These are phyloP conservation scores for Macrolepiota fuliginosa DNA, from an alignment of 768 basidiomycete species.

Conservation along the genomic window DNA sequence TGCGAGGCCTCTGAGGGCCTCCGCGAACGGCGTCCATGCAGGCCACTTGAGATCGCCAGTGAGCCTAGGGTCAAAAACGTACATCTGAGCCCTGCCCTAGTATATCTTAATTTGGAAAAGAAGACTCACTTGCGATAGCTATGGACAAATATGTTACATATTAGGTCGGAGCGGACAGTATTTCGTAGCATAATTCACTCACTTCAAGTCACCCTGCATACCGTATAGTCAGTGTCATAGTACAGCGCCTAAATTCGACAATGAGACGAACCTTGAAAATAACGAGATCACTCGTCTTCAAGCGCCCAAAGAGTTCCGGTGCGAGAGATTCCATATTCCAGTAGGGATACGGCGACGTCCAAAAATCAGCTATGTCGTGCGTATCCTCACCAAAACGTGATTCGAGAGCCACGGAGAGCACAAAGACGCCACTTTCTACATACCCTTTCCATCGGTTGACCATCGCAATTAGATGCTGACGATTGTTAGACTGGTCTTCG, in stretches of 20 bases:
- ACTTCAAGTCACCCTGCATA: slow-evolving; percentile 86
- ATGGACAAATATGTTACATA: slow-evolving; percentile 3
- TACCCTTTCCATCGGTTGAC: slow-evolving; percentile 72
- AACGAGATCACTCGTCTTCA: slow-evolving; percentile 63
- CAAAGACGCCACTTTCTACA: slow-evolving; percentile 68
- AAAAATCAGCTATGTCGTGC: slow-evolving; percentile 44
- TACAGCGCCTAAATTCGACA: background rate
- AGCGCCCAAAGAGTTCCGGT: slow-evolving; percentile 43
- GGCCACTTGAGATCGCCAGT: slow-evolving; percentile 91
- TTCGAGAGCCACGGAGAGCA: slow-evolving; percentile 63
- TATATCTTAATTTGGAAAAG: background rate
- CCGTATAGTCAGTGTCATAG: background rate
- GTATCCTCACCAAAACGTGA: slow-evolving; percentile 49
- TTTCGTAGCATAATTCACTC: slow-evolving; percentile 25
- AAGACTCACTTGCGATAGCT: slow-evolving; percentile 80
- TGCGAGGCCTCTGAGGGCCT: slow-evolving; percentile 62
- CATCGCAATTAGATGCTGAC: slow-evolving; percentile 52
- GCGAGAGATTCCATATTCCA: slow-evolving; percentile 66
- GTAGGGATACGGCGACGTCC: slow-evolving; percentile 76
- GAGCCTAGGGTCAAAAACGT: slow-evolving; percentile 56
- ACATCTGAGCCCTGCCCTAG: background rate
- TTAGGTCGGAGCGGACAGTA: background rate
- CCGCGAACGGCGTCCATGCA: slow-evolving; percentile 9
- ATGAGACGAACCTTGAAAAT: slow-evolving; percentile 69
- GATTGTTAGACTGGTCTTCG: slow-evolving; percentile 15